Evolutionary conservation across 345 rosid genomes (phyloP).

Genomic region (Salix arbutifolia): DNA sequence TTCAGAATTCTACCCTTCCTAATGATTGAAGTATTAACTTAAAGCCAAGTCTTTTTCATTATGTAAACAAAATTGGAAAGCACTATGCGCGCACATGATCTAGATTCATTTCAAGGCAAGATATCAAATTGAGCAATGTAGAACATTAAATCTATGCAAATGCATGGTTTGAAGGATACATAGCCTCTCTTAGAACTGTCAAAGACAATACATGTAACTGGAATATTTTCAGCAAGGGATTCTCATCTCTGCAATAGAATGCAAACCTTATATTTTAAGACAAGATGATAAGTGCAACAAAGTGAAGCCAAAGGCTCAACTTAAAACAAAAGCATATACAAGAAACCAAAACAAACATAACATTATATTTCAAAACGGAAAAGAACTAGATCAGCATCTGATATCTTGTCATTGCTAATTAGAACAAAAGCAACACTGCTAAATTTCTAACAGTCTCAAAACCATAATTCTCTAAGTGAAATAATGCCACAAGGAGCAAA

Average conservation of each 20-base stretch:
- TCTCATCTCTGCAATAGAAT: constrained; percentile 45
- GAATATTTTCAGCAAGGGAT: constrained; percentile 40
- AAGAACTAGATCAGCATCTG: neutral
- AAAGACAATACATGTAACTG: constrained; percentile 60
- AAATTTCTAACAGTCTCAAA: neutral
- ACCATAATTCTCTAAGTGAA: neutral
- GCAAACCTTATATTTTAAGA: constrained; percentile 12
- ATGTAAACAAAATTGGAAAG: too few species aligned
- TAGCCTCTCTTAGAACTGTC: constrained; percentile 70
- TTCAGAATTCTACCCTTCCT: too few species aligned
- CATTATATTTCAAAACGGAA: neutral
- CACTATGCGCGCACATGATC: too few species aligned
- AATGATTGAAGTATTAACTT: too few species aligned
- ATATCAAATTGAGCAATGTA: neutral
- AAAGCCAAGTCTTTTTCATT: too few species aligned
- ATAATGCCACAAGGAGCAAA: neutral
- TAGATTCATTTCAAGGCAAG: too few species aligned
- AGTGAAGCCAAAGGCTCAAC: neutral
- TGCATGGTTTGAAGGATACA: constrained; percentile 49
- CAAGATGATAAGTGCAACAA: constrained; percentile 4
- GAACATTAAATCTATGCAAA: neutral
- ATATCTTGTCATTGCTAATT: neutral
- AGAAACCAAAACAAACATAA: too few species aligned
- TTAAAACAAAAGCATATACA: neutral
- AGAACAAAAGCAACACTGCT: neutral